Percentiles rank a stretch among this genome's conserved stretches.
Evolutionary conservation across 768 basidiomycete species (phyloP).

Genomic region (Aureoboletus auriporus): DNA sequence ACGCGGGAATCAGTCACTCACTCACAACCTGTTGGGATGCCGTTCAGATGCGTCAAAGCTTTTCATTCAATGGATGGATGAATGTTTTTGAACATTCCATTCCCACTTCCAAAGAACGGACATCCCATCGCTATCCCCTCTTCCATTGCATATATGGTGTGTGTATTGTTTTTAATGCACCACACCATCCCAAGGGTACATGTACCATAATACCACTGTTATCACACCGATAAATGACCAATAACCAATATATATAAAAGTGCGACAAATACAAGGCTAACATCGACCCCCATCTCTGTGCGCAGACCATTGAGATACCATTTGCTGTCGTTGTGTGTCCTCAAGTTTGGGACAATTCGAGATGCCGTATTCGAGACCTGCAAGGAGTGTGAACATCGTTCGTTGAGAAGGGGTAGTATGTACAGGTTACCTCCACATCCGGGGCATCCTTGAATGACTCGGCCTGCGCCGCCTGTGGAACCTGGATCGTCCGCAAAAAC

Average conservation of each 20-base stretch:
- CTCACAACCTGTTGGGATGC: constrained; percentile 17
- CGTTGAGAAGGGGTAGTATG: neutral
- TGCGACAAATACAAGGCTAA: neutral
- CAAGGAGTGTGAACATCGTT: neutral
- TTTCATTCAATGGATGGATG: constrained; percentile 19
- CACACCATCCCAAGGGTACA: too few relatives aligned
- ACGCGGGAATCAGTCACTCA: neutral
- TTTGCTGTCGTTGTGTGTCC: constrained; percentile 84
- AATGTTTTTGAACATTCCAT: too few relatives aligned
- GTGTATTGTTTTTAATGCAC: too few relatives aligned
- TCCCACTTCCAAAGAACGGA: too few relatives aligned
- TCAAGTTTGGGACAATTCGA: constrained; percentile 96
- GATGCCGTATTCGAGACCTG: constrained; percentile 90
- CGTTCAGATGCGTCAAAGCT: constrained; percentile 28
- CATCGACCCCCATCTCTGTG: constrained; percentile 56
- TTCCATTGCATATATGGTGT: neutral
- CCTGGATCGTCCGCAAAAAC: constrained; percentile 86
- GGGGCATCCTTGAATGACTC: constrained; percentile 80
- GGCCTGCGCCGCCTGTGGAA: constrained; percentile 78
- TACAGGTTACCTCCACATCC: constrained; percentile 83
- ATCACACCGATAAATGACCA: too few relatives aligned
- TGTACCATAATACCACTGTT: too few relatives aligned
- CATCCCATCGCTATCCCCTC: too few relatives aligned
- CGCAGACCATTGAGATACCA: constrained; percentile 77
- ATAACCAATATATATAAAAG: too few relatives aligned